phyloP scores from a whole-genome alignment of 1,284 basidiomycete genomes.

The Leccinum pallidistipes region DNA sequence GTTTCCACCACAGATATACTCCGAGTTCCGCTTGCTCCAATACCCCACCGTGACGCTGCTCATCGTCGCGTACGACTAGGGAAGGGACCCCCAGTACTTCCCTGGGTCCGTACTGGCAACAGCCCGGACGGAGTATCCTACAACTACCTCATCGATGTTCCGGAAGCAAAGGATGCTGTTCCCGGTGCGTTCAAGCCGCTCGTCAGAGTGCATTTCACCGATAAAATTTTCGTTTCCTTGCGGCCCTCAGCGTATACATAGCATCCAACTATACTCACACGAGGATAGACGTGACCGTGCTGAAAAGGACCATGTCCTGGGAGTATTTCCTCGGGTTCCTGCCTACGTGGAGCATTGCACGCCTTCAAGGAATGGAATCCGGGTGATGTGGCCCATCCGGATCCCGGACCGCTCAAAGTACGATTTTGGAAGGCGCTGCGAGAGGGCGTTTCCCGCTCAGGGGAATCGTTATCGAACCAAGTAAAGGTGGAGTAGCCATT shows the following conservation, averaged over 20 bases:
- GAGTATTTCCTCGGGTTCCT: conserved; percentile 8
- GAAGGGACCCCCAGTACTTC: too few relatives aligned
- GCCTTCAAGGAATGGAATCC: conserved; percentile 43
- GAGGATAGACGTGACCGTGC: conserved; percentile 40
- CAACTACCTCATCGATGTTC: conserved; percentile 66
- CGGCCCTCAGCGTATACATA: background rate
- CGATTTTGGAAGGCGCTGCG: conserved; percentile 58
- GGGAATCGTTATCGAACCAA: conserved; percentile 38
- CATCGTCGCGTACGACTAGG: conserved; percentile 51
- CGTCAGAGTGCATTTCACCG: conserved; percentile 56
- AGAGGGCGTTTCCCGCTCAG: conserved; percentile 35
- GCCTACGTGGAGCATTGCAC: conserved; percentile 14
- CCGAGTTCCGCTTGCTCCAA: conserved; percentile 71
- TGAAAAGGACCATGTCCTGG: conserved; percentile 9
- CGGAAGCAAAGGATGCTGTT: conserved; percentile 48
- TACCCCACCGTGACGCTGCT: conserved; percentile 44
- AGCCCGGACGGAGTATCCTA: conserved; percentile 77
- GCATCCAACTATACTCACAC: background rate
- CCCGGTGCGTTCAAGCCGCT: conserved; percentile 40
- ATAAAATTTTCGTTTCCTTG: conserved; percentile 25
- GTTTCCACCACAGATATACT: conserved; percentile 58
- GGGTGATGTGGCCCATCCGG: conserved; percentile 46
- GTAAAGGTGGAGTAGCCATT: conserved; percentile 55
- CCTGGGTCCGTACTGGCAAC: conserved; percentile 57
- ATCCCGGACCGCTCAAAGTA: conserved; percentile 60